Evolutionary conservation across 108 stramenopile species (phyloP).

Genomic region (Fistulifera solaris): DNA sequence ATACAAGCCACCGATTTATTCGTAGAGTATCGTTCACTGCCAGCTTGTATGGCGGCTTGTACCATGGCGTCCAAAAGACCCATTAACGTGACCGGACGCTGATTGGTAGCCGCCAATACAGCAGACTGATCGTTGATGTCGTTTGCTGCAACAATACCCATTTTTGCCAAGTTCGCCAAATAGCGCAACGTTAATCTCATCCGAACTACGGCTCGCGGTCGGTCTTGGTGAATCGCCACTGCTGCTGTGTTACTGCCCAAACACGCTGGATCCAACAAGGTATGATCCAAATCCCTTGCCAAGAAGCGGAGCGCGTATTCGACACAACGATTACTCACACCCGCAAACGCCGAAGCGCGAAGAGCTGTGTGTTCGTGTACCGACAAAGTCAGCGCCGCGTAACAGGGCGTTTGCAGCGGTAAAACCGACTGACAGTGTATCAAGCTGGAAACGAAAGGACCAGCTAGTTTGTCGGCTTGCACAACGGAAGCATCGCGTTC

Average conservation of each 20-base stretch:
- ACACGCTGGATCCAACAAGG: constrained; percentile 9
- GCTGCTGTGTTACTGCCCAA: constrained; percentile 4
- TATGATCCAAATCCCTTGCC: constrained; percentile 50
- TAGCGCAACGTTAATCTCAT: constrained; percentile 58
- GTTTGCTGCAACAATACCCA: constrained; percentile 35
- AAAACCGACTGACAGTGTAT: constrained; percentile 35
- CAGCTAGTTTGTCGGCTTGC: constrained; percentile 17
- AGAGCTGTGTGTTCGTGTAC: constrained; percentile 36
- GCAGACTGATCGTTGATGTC: constrained; percentile 3
- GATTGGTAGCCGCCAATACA: constrained; percentile 1
- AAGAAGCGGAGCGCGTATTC: constrained; percentile 37
- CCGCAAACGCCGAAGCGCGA: constrained; percentile 10
- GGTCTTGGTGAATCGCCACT: not conserved
- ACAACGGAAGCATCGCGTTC: constrained; percentile 4
- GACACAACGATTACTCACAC: constrained; percentile 57
- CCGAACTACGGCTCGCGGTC: constrained; percentile 13
- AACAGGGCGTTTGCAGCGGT: constrained; percentile 68
- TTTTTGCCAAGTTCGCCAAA: constrained; percentile 48
- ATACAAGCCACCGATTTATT: constrained; percentile 11
- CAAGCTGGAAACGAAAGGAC: constrained; percentile 28
- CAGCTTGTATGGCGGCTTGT: constrained; percentile 18
- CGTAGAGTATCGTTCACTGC: not conserved
- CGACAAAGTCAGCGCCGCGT: constrained; percentile 70
- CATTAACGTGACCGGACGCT: constrained; percentile 5
- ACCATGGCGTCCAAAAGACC: constrained; percentile 29